Evolutionary conservation across 2,329 filamentous ascomycete species (phyloP).

Genomic region (Endothia cerciana): DNA sequence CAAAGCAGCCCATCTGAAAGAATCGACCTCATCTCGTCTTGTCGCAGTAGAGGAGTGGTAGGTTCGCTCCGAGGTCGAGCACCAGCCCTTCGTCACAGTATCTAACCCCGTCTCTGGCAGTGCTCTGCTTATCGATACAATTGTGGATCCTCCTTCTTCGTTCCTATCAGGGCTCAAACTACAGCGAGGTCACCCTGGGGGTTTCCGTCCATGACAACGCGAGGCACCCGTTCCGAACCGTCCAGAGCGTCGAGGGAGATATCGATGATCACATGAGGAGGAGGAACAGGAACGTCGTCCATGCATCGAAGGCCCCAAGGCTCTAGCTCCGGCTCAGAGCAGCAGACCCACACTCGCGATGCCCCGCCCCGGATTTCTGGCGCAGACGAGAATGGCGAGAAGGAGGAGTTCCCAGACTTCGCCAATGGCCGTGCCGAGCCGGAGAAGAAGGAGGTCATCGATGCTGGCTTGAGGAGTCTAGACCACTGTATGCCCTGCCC

Average conservation of each 20-base stretch:
- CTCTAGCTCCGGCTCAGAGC: slow-evolving; percentile 39
- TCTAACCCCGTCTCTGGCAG: not conserved
- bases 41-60: not conserved
- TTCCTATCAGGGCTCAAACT: not conserved
- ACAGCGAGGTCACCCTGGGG: not conserved
- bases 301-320: slow-evolving; percentile 35
- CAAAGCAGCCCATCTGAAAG: not conserved
- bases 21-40: not conserved
- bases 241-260: slow-evolving; percentile 2
- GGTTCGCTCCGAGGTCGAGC: not conserved
- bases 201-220: not conserved
- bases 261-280: slow-evolving; percentile 20
- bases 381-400: slow-evolving; percentile 41
- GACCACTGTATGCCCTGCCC: slow-evolving; percentile 68
- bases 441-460: slow-evolving; percentile 46
- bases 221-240: not conserved
- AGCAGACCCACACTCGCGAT: slow-evolving; percentile 13
- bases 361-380: slow-evolving; percentile 17
- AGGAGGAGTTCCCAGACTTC: slow-evolving; percentile 27
- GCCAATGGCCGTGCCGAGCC: slow-evolving; percentile 21
- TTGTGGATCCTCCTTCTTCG: not conserved
- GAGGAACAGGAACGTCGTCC: slow-evolving; percentile 23
- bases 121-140: slow-evolving; percentile 6
- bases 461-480: slow-evolving; percentile 79
- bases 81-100: not conserved